Evolutionary conservation across 2,329 filamentous ascomycete genomes (phyloP).

Genomic region (Fusarium sp.): DNA sequence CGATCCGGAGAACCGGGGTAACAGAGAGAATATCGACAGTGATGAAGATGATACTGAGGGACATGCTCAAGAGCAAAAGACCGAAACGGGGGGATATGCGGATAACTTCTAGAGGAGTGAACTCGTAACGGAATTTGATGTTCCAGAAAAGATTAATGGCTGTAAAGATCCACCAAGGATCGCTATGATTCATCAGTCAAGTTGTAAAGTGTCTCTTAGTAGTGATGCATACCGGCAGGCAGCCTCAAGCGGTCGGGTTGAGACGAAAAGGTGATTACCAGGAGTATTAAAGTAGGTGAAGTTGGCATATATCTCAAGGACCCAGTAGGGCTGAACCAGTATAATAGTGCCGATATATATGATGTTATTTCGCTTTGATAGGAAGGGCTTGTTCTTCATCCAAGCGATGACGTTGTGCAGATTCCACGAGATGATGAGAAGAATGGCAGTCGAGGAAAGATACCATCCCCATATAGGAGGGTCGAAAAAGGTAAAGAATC

Average conservation of each 20-base stretch:
- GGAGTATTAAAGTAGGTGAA: conserved; percentile 72
- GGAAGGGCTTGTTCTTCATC: conserved; percentile 74
- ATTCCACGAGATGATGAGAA: conserved; percentile 72
- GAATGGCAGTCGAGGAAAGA: conserved; percentile 69
- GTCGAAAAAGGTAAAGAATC: conserved; percentile 68
- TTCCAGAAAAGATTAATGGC: conserved; percentile 70
- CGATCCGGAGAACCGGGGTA: conserved; percentile 60
- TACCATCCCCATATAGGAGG: conserved; percentile 72
- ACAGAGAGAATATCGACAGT: conserved; percentile 72
- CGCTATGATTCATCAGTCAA: conserved; percentile 50
- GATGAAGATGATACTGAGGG: conserved; percentile 70
- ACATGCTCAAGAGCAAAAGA: conserved; percentile 71
- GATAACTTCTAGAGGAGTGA: conserved; percentile 68
- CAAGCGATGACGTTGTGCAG: conserved; percentile 76
- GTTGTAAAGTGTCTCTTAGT: neutral
- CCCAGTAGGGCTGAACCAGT: conserved; percentile 72
- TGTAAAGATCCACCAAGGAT: conserved; percentile 78
- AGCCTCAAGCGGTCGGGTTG: conserved; percentile 70
- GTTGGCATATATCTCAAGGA: conserved; percentile 74
- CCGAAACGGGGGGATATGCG: conserved; percentile 73
- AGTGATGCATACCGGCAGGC: conserved; percentile 62
- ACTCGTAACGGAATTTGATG: conserved; percentile 72
- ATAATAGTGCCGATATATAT: conserved; percentile 71
- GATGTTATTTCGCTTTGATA: conserved; percentile 61
- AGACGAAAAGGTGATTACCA: conserved; percentile 63